Percentiles rank a stretch among this genome's conserved stretches.
phyloP scores from a whole-genome alignment of 306 rosid genomes.

The Vachellia collinsii region DNA sequence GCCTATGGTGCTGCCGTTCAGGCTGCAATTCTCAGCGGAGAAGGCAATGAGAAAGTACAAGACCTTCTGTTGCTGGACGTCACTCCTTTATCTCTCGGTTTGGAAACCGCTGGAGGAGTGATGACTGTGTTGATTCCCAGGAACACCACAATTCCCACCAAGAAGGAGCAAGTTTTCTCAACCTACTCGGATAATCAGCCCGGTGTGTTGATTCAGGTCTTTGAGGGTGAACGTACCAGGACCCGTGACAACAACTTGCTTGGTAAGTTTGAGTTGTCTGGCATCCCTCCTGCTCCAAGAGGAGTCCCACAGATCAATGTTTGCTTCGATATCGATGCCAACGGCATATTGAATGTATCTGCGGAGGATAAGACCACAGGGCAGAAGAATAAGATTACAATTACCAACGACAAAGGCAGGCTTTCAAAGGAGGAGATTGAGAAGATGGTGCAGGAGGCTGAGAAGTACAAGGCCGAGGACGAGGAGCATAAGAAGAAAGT shows the following conservation, averaged over 20 bases:
- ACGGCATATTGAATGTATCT: conserved; percentile 59
- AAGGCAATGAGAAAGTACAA: conserved; percentile 61
- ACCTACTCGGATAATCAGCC: conserved; percentile 66
- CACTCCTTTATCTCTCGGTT: conserved; percentile 56
- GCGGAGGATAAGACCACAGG: conserved; percentile 68
- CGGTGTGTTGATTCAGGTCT: conserved; percentile 63
- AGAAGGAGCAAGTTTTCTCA: conserved; percentile 63
- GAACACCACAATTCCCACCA: conserved; percentile 61
- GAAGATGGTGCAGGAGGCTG: conserved; percentile 66
- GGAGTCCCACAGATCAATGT: conserved; percentile 63
- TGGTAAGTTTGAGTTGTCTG: conserved; percentile 61
- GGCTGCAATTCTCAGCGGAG: conserved; percentile 62
- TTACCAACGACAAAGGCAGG: conserved; percentile 66
- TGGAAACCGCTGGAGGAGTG: conserved; percentile 61
- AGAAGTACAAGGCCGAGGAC: conserved; percentile 54
- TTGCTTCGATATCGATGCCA: conserved; percentile 53
- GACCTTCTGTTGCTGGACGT: conserved; percentile 62
- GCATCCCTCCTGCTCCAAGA: conserved; percentile 61
- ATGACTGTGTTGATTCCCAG: conserved; percentile 69
- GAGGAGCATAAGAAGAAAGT: conserved; percentile 66
- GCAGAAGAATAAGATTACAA: conserved; percentile 64
- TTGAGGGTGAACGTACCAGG: conserved; percentile 56
- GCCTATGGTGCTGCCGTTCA: conserved; percentile 68
- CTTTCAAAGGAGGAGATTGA: conserved; percentile 64
- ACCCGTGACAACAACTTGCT: conserved; percentile 63